Evolutionary conservation across 768 basidiomycete genomes (phyloP).

Genomic region (Tulasnella sp.): DNA sequence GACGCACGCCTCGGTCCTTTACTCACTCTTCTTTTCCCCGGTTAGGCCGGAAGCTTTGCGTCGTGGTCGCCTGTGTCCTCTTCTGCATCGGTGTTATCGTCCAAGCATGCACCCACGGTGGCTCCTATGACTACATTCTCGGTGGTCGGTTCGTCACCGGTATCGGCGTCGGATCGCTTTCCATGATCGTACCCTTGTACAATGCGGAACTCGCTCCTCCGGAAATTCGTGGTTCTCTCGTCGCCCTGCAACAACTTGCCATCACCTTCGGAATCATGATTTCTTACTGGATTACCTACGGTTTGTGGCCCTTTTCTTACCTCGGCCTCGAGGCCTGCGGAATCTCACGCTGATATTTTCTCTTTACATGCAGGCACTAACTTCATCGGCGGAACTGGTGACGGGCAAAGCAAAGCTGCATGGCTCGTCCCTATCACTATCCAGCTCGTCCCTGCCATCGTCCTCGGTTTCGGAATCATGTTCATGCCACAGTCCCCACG

Average conservation of each 20-base stretch:
- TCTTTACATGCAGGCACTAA: neutral
- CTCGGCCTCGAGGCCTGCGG: neutral
- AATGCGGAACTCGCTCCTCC: constrained; percentile 70
- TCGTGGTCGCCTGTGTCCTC: constrained; percentile 47
- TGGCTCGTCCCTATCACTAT: constrained; percentile 73
- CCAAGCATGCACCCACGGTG: constrained; percentile 54
- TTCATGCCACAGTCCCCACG: constrained; percentile 81
- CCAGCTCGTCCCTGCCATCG: constrained; percentile 67
- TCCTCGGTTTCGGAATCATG: constrained; percentile 64
- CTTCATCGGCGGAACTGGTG: constrained; percentile 56
- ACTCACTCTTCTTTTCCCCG: neutral
- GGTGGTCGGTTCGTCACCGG: constrained; percentile 69
- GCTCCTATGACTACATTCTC: constrained; percentile 46
- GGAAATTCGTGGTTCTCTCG: constrained; percentile 75
- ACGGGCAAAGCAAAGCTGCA: constrained; percentile 52
- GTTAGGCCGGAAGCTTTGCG: constrained; percentile 1
- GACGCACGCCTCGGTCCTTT: constrained; percentile 20
- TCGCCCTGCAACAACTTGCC: constrained; percentile 75
- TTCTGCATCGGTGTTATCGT: constrained; percentile 73
- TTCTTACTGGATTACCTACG: constrained; percentile 31
- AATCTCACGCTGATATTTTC: neutral
- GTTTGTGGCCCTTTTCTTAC: constrained; percentile 35
- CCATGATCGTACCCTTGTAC: constrained; percentile 80
- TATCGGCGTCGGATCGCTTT: constrained; percentile 76
- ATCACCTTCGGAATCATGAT: constrained; percentile 75